These are phyloP conservation scores for Catenaria anguillulae DNA, from an alignment of 371 early-diverging fungal genomes.

Conservation along the genomic window DNA sequence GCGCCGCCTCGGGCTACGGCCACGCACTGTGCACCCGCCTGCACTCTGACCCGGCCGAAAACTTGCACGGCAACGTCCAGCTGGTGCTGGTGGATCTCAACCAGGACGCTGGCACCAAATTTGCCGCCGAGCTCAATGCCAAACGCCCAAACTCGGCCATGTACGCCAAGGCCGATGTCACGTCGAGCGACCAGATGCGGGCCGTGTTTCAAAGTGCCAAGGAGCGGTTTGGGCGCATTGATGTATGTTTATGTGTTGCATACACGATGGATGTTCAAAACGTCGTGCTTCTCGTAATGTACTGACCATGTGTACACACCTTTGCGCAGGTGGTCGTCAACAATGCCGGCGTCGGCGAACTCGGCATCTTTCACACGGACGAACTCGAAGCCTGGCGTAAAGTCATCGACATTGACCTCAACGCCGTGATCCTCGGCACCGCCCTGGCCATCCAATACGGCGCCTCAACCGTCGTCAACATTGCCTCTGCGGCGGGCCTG, in stretches of 20 bases:
- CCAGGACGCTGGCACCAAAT: conserved; percentile 22
- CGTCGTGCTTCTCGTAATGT: neutral
- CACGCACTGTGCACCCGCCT: conserved; percentile 30
- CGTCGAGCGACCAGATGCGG: conserved; percentile 27
- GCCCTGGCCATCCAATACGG: conserved; percentile 45
- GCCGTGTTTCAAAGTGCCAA: conserved; percentile 31
- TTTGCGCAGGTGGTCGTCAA: conserved; percentile 42
- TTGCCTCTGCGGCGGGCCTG: conserved; percentile 23
- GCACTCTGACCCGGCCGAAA: conserved; percentile 7
- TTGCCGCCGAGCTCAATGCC: conserved; percentile 23
- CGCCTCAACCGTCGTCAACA: conserved; percentile 36
- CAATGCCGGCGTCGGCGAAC: conserved; percentile 38
- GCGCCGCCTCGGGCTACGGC: conserved; percentile 44
- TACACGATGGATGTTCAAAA: too few species aligned
- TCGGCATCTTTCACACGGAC: conserved; percentile 12
- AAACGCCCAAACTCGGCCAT: conserved; percentile 23
- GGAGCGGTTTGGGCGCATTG: conserved; percentile 36
- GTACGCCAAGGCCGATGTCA: conserved; percentile 42
- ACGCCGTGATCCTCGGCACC: conserved; percentile 50
- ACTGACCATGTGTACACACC: too few species aligned
- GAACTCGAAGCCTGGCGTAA: conserved; percentile 25
- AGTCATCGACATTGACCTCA: conserved; percentile 48
- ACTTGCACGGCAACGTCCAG: conserved; percentile 19
- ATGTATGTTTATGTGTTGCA: conserved; percentile 38
- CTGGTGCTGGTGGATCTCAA: conserved; percentile 47